A percentile compares a stretch with the other conserved stretches of the same genome.
These are phyloP conservation scores for Tuber brumale DNA, from an alignment of 495 filamentous ascomycete species.

Conservation along the genomic window DNA sequence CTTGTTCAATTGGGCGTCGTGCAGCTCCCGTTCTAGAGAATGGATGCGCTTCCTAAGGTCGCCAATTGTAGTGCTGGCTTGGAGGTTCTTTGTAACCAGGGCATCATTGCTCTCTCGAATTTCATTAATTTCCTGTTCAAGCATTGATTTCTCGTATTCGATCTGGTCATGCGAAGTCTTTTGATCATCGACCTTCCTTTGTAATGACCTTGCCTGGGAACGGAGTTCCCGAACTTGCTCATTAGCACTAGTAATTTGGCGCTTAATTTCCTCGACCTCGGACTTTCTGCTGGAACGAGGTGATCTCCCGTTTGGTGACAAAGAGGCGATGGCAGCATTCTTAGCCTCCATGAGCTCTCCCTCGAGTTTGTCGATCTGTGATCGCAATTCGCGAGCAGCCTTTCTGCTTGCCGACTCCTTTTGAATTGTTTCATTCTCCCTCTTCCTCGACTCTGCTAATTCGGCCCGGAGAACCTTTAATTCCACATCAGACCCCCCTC, in stretches of 20 bases:
- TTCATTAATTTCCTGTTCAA: conserved; percentile 45
- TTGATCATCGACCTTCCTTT: conserved; percentile 38
- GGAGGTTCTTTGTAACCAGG: conserved; percentile 43
- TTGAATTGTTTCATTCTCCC: conserved; percentile 57
- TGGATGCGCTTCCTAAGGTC: conserved; percentile 52
- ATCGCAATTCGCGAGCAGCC: conserved; percentile 47
- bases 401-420: conserved; percentile 59
- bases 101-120: conserved; percentile 34
- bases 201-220: conserved; percentile 45
- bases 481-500: conserved; percentile 35
- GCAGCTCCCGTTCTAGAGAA: conserved; percentile 54
- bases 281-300: conserved; percentile 53
- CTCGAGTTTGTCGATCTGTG: conserved; percentile 49
- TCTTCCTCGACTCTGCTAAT: conserved; percentile 57
- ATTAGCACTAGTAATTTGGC: conserved; percentile 58
- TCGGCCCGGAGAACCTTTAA: conserved; percentile 27
- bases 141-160: conserved; percentile 47
- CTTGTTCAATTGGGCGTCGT: conserved; percentile 51
- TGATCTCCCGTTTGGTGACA: conserved; percentile 43
- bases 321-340: conserved; percentile 43
- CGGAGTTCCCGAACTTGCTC: conserved; percentile 56
- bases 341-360: conserved; percentile 47
- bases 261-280: conserved; percentile 57
- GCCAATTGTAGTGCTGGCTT: conserved; percentile 46
- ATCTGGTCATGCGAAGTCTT: conserved; percentile 42